A percentile compares a stretch with the other conserved stretches of the same genome.
Conservation (phyloP, 1,284 basidiomycete species). For the Rhodotorula glutinis region DNA sequence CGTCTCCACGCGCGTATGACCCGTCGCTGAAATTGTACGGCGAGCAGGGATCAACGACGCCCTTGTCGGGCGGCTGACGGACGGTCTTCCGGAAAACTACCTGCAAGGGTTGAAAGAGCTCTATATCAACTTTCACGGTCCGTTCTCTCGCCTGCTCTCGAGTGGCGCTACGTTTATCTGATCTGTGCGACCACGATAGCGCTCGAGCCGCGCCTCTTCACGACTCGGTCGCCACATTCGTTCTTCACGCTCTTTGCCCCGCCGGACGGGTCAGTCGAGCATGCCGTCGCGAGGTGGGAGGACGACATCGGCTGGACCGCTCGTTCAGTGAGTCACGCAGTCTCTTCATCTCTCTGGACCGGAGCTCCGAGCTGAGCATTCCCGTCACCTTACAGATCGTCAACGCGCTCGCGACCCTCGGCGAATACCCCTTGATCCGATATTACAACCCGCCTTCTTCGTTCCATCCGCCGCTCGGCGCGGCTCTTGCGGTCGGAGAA, state of each 20-base stretch:
- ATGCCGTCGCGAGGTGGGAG: constrained; percentile 65
- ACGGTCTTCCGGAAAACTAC: constrained; percentile 49
- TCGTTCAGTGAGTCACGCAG: constrained; percentile 47
- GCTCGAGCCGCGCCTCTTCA: constrained; percentile 77
- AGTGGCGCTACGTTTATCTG: not conserved
- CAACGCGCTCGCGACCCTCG: constrained; percentile 84
- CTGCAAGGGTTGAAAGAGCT: constrained; percentile 74
- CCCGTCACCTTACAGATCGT: constrained; percentile 60
- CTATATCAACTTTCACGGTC: constrained; percentile 85
- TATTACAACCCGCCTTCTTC: constrained; percentile 74
- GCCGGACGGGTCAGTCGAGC: constrained; percentile 56
- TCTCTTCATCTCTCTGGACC: constrained; percentile 15
- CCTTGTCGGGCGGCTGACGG: constrained; percentile 68
- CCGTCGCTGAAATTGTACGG: not conserved
- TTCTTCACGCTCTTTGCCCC: constrained; percentile 86
- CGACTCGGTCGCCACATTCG: constrained; percentile 65
- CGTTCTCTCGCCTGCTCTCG: not conserved
- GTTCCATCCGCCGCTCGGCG: constrained; percentile 79
- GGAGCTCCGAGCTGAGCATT: constrained; percentile 13
- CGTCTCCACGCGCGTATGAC: not conserved
- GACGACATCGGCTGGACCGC: constrained; percentile 72
- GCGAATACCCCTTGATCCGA: constrained; percentile 90
- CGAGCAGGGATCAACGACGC: constrained; percentile 64
- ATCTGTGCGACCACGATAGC: constrained; percentile 53
- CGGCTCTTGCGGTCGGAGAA: constrained; percentile 59